Evolutionary conservation across 495 filamentous ascomycete species (phyloP).

Genomic region (Aspergillus mulundensis): DNA sequence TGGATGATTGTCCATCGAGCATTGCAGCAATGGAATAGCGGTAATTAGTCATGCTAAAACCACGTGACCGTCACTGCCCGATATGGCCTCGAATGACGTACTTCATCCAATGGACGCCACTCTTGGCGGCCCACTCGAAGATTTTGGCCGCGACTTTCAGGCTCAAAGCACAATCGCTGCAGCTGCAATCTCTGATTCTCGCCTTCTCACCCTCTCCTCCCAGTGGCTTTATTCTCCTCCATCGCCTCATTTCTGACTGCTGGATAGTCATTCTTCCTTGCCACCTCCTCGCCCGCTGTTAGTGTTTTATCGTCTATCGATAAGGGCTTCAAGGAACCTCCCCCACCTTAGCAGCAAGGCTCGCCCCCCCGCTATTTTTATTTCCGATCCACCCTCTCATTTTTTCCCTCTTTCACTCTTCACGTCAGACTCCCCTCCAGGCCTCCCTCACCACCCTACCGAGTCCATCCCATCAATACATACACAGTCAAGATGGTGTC

Average conservation of each 20-base stretch:
- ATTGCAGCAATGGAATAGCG: not conserved
- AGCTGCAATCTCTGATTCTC: constrained; percentile 5
- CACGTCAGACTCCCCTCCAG: constrained; percentile 25
- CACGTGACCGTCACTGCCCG: constrained; percentile 25
- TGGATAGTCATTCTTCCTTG: not conserved
- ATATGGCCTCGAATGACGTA: constrained; percentile 29
- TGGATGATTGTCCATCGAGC: not conserved
- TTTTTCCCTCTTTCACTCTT: constrained; percentile 28
- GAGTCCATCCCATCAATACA: constrained; percentile 8
- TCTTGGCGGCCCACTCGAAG: constrained; percentile 25
- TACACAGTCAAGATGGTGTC: constrained; percentile 59
- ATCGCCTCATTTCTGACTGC: not conserved
- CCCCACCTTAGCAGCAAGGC: constrained; percentile 25
- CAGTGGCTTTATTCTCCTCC: not conserved
- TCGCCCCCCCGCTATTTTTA: constrained; percentile 34
- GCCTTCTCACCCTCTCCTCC: not conserved
- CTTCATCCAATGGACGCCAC: constrained; percentile 29
- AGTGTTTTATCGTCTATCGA: constrained; percentile 27
- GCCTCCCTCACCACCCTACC: constrained; percentile 9
- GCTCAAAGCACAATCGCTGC: constrained; percentile 5
- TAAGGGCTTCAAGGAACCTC: constrained; percentile 36
- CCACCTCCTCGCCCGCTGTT: not conserved
- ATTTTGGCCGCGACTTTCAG: constrained; percentile 23
- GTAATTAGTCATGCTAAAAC: constrained; percentile 12
- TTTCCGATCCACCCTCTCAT: constrained; percentile 38